A percentile compares a stretch with the other conserved stretches of the same genome.
These are phyloP conservation scores for Pyrenochaeta sp. DNA, from an alignment of 2,329 filamentous ascomycete genomes.

Conservation along the genomic window DNA sequence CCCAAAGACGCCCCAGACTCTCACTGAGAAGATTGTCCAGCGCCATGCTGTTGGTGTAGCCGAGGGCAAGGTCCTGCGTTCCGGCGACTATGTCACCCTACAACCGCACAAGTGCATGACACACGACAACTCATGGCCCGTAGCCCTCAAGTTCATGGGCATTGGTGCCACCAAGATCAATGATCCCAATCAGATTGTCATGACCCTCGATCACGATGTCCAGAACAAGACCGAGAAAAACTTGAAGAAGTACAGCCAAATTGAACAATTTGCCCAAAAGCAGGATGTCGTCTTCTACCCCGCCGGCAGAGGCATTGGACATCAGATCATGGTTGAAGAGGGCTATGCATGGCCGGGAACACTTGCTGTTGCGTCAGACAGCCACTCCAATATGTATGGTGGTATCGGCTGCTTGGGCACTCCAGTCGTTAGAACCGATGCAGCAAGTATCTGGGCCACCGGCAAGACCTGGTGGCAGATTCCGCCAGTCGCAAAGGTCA, in stretches of 20 bases:
- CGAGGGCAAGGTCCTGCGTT: slow-evolving; percentile 74
- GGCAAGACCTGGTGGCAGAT: slow-evolving; percentile 87
- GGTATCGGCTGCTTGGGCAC: slow-evolving; percentile 80
- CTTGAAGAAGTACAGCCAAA: slow-evolving; percentile 80
- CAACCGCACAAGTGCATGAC: slow-evolving; percentile 79
- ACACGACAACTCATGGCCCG: slow-evolving; percentile 83
- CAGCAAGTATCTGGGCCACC: slow-evolving; percentile 84
- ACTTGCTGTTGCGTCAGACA: slow-evolving; percentile 78
- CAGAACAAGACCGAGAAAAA: slow-evolving; percentile 83
- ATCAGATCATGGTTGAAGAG: slow-evolving; percentile 92
- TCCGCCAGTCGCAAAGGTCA: slow-evolving; percentile 82
- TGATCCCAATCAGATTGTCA: slow-evolving; percentile 76
- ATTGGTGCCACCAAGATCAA: slow-evolving; percentile 80
- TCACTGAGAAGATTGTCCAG: slow-evolving; percentile 94
- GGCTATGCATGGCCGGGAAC: slow-evolving; percentile 86
- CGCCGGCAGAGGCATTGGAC: slow-evolving; percentile 82
- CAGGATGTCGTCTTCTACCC: slow-evolving; percentile 82
- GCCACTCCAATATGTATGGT: slow-evolving; percentile 84
- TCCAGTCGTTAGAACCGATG: slow-evolving; percentile 85
- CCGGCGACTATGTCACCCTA: slow-evolving; percentile 85
- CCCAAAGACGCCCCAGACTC: slow-evolving; percentile 70
- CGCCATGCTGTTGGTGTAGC: slow-evolving; percentile 77
- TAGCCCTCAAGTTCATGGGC: slow-evolving; percentile 80
- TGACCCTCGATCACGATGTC: slow-evolving; percentile 88
- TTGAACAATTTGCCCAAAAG: slow-evolving; percentile 79